Evolutionary conservation across 2,329 filamentous ascomycete genomes (phyloP).

Genomic region (Didymella exigua): DNA sequence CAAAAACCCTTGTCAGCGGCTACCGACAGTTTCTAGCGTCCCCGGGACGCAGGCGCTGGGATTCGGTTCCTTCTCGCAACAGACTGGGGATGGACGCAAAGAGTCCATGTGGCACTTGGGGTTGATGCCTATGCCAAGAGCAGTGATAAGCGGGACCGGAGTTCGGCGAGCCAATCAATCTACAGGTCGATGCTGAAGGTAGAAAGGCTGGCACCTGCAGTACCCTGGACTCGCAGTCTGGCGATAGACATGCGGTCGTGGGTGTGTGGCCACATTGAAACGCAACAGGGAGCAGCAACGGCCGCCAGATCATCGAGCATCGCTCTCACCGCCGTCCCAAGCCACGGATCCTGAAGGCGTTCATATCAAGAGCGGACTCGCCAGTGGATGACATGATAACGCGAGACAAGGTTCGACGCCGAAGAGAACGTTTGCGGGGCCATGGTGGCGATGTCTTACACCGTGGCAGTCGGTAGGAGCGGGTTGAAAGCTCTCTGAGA

Average conservation of each 20-base stretch:
- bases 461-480: constrained; percentile 4
- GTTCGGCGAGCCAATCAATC: background rate
- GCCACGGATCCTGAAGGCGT: background rate
- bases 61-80: background rate
- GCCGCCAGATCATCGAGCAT: background rate
- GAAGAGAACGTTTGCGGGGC: constrained; percentile 4
- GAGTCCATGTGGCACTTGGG: background rate
- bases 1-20: background rate
- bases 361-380: background rate
- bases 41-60: constrained; percentile 7
- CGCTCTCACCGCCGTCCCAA: background rate
- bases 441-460: constrained; percentile 13
- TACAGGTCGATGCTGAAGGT: background rate
- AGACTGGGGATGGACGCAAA: constrained; percentile 2
- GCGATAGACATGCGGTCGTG: background rate
- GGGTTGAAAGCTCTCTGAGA: background rate
- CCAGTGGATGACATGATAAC: background rate
- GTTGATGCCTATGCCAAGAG: background rate
- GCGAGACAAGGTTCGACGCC: background rate
- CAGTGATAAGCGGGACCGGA: background rate
- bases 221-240: background rate
- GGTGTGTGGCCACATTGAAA: background rate
- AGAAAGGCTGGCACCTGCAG: too few species aligned
- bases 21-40: constrained; percentile 15
- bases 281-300: background rate